Evolutionary conservation across 1,284 basidiomycete genomes (phyloP).

Genomic region (Pholiota adiposa): DNA sequence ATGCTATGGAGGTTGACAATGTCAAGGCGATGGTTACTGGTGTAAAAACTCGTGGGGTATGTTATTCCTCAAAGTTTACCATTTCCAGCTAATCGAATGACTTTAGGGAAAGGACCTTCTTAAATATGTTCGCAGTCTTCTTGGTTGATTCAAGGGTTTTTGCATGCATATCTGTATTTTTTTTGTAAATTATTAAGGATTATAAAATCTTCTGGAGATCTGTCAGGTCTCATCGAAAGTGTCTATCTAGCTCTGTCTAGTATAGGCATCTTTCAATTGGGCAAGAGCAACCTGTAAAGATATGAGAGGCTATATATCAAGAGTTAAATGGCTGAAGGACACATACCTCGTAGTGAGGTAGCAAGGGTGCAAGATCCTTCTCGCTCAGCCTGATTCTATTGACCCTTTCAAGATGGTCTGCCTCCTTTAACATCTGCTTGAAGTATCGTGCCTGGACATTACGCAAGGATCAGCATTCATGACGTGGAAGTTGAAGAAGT

Average conservation of each 20-base stretch:
- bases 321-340: neutral
- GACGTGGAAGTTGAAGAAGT: neutral
- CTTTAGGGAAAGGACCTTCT: conserved; percentile 72
- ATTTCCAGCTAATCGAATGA: conserved; percentile 10
- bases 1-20: conserved; percentile 49
- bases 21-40: conserved; percentile 75
- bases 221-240: neutral
- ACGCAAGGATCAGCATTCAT: conserved; percentile 2
- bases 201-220: too few species aligned
- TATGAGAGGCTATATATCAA: neutral
- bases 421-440: conserved; percentile 82
- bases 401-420: conserved; percentile 75
- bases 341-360: conserved; percentile 69
- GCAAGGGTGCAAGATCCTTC: conserved; percentile 61
- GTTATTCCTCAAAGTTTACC: conserved; percentile 31
- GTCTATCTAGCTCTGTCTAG: conserved; percentile 23
- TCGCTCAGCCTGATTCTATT: conserved; percentile 75
- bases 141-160: conserved; percentile 44
- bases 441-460: conserved; percentile 78
- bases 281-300: conserved; percentile 35
- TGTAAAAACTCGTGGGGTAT: conserved; percentile 73
- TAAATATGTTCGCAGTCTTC: conserved; percentile 70
- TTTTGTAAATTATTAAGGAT: conserved; percentile 2
- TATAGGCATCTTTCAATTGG: conserved; percentile 39
- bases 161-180: neutral